phyloP scores from a whole-genome alignment of 2,329 filamentous ascomycete species.

The Laburnicola sp. region DNA sequence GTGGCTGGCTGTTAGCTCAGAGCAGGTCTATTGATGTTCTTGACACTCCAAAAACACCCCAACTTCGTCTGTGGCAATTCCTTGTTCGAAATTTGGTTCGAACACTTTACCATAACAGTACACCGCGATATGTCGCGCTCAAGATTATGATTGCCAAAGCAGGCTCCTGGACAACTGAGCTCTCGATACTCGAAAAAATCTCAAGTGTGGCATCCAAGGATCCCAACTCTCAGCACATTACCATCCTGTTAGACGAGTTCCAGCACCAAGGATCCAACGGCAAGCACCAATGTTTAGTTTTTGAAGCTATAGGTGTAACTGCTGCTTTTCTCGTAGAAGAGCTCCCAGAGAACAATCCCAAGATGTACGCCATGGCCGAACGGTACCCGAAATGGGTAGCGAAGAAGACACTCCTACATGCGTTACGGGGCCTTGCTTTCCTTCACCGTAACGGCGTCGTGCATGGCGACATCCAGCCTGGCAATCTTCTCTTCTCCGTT shows the following conservation, averaged over 20 bases:
- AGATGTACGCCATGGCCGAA: conserved; percentile 12
- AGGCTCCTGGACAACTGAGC: conserved; percentile 3
- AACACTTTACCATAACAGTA: conserved; percentile 9
- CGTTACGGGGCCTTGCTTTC: conserved; percentile 42
- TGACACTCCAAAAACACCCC: no score
- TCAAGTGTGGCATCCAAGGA: conserved; percentile 8
- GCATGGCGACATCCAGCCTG: conserved; percentile 49
- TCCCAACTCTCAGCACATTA: conserved; percentile 4
- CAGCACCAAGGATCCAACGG: conserved; percentile 14
- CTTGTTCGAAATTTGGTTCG: no score
- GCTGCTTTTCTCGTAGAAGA: conserved; percentile 16
- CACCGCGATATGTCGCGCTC: conserved; percentile 16
- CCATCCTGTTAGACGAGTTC: conserved; percentile 8
- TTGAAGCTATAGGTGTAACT: conserved; percentile 12
- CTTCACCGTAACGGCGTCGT: conserved; percentile 48
- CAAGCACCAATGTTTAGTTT: conserved; percentile 14
- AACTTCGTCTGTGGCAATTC: no score
- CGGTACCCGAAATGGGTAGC: conserved; percentile 30
- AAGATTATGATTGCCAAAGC: conserved; percentile 18
- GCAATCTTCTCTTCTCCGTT: conserved; percentile 45
- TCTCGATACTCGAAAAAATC: conserved; percentile 8
- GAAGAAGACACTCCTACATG: conserved; percentile 42
- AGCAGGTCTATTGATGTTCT: conserved; percentile 12
- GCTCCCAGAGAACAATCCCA: conserved; percentile 17
- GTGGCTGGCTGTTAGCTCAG: conserved; percentile 17